These are phyloP conservation scores for Jatropha podagrica DNA, from an alignment of 441 rosid genomes.

Conservation along the genomic window DNA sequence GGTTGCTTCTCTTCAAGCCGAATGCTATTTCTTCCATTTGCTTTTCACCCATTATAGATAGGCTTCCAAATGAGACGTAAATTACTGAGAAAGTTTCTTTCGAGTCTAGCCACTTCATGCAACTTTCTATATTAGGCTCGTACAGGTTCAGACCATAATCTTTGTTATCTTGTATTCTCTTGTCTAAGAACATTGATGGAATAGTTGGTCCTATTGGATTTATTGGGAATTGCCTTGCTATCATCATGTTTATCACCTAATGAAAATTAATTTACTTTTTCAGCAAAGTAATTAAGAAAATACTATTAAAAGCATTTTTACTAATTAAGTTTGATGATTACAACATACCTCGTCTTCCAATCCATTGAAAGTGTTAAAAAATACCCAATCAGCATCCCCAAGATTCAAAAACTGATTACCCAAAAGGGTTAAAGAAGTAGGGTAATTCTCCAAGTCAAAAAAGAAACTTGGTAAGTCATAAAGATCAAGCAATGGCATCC, in stretches of 20 bases:
- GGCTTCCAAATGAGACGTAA: conserved; percentile 21
- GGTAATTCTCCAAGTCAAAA: conserved; percentile 4
- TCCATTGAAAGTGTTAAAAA: conserved; percentile 29
- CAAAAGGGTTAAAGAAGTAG: background rate
- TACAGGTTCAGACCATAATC: conserved; percentile 20
- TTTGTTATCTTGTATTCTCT: conserved; percentile 23
- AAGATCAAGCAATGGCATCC: conserved; percentile 34
- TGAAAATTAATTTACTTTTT: background rate
- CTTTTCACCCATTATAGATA: conserved; percentile 3
- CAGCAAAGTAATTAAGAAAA: no score
- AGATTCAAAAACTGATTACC: conserved; percentile 27
- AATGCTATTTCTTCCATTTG: conserved; percentile 23
- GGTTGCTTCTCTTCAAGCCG: conserved; percentile 10
- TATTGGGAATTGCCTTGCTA: conserved; percentile 5
- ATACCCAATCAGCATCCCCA: conserved; percentile 23
- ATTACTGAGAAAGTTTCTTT: conserved; percentile 15
- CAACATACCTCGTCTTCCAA: conserved; percentile 43
- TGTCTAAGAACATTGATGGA: conserved; percentile 31
- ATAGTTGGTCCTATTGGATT: conserved; percentile 30
- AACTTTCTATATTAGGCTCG: conserved; percentile 2
- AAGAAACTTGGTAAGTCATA: conserved; percentile 52
- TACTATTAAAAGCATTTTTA: no score
- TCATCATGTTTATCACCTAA: conserved; percentile 35
- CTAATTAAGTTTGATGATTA: no score
- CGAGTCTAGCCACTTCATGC: conserved; percentile 20